Evolutionary conservation across 1,139 yeast genomes (phyloP).

Genomic region (Sugiyamaella sp.): DNA sequence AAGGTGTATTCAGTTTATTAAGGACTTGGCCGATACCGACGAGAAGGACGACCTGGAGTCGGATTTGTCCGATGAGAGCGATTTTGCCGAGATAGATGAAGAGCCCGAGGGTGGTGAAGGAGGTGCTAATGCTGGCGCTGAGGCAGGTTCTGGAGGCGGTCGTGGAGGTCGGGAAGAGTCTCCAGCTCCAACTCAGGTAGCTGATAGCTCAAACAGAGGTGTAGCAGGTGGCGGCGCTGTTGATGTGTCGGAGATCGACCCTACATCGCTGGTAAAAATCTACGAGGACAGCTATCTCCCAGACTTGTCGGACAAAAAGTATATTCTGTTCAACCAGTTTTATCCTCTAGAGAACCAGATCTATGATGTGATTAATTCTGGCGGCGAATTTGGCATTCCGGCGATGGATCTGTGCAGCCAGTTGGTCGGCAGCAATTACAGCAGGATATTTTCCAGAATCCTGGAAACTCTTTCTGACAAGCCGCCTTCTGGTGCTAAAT

Average conservation of each 20-base stretch:
- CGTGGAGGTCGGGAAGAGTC: not conserved
- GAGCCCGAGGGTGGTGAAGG: slow-evolving; percentile 36
- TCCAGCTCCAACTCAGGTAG: not conserved
- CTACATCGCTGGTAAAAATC: slow-evolving; percentile 25
- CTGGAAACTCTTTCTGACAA: slow-evolving; percentile 49
- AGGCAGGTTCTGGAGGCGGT: slow-evolving; percentile 7
- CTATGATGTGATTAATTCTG: slow-evolving; percentile 49
- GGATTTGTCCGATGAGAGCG: slow-evolving; percentile 38
- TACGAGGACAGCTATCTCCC: slow-evolving; percentile 38
- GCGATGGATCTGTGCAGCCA: slow-evolving; percentile 54
- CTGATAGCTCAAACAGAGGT: not conserved
- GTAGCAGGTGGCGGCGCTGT: slow-evolving; percentile 4
- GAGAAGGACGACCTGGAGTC: slow-evolving; percentile 39
- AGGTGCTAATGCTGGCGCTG: slow-evolving; percentile 21
- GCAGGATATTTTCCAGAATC: slow-evolving; percentile 53
- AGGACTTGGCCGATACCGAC: slow-evolving; percentile 48
- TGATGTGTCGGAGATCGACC: slow-evolving; percentile 13
- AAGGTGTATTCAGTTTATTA: slow-evolving; percentile 62
- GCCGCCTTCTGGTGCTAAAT: slow-evolving; percentile 43
- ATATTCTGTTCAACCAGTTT: slow-evolving; percentile 49
- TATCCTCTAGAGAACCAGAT: slow-evolving; percentile 69
- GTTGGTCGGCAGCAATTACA: slow-evolving; percentile 58
- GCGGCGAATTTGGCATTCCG: slow-evolving; percentile 55
- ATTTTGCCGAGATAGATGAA: slow-evolving; percentile 36
- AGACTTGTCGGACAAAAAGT: slow-evolving; percentile 3